phyloP scores from a whole-genome alignment of 345 rosid genomes.

The Gossypium thurberi region DNA sequence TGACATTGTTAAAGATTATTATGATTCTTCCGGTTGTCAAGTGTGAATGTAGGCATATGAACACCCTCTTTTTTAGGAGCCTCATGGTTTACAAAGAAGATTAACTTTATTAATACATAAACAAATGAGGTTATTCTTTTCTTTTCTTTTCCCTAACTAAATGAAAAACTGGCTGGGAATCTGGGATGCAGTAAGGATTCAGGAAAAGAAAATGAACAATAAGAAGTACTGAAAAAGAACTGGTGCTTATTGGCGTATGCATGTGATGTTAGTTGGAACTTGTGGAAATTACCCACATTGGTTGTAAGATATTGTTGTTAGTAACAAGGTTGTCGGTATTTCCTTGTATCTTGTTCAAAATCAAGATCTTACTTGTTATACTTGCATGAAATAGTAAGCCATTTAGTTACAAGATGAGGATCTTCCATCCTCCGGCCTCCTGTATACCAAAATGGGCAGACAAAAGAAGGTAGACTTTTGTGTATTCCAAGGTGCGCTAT shows the following conservation, averaged over 20 bases:
- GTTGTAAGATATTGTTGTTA: slow-evolving; percentile 1
- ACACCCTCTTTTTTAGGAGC: background rate
- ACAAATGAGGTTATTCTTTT: background rate
- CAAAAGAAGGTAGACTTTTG: background rate
- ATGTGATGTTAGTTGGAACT: background rate
- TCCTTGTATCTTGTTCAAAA: background rate
- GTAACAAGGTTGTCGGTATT: background rate
- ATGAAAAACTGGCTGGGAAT: background rate
- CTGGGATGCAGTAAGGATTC: background rate
- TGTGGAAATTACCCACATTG: slow-evolving; percentile 5
- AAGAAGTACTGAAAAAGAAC: background rate
- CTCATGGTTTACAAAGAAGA: slow-evolving; percentile 5
- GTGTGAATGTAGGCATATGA: background rate
- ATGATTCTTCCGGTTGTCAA: background rate
- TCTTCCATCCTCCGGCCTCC: background rate
- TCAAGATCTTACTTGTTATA: background rate
- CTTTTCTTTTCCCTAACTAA: background rate
- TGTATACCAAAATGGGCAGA: background rate
- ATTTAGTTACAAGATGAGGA: background rate
- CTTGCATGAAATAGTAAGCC: background rate
- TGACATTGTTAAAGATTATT: background rate
- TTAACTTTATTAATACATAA: background rate
- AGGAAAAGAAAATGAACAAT: background rate
- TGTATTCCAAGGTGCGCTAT: background rate
- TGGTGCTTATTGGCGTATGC: background rate